Evolutionary conservation across 2,329 filamentous ascomycete species (phyloP), one percentile per base, ranked within the genome.

Genomic region (Ophiostoma himal-ulmi): DNA sequence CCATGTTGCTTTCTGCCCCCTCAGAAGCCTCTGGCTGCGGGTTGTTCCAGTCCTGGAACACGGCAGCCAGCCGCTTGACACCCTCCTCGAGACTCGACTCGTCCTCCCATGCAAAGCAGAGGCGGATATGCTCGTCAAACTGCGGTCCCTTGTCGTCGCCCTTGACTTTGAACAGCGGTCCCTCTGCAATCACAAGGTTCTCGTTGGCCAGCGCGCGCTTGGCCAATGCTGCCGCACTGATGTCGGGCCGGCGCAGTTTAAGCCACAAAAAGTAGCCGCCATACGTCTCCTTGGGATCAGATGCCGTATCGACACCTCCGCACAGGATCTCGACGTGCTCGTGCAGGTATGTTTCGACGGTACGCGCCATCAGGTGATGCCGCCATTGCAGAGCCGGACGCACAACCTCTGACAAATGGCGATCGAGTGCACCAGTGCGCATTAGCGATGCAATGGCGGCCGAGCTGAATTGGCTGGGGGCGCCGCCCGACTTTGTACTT

Each of bases 191-290:
- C 37, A 88, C 83, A 67, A 96, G 79, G 68, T 88, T 87, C 77
- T 91, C 89, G 68, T 88, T 84, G 30, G 82, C 79, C 75, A 84
- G 80, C 8, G 89, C 89, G 41, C 82, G 82, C 74, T 83, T 78
- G 5, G 86, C 85, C 39, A 93, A 81, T 5, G 84, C 82, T 36
- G 81, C 79, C 54, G 85, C 87, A 6, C 83, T 81, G 68, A 90
- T 80, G 71, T 73, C 77, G 0, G 77, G 8, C 71, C 75, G 73
- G 0, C 88, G 88, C 4, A 96, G 79, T 1, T 83, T 83, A 37
- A 96, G 79, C 93, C 93, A 97, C 69, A 96, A 81, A 77, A 96
- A 97, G 77, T 94, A 97, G 0, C 93, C 93, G 0, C 93, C 93
- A 22, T 89, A 90, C 90, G 39, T 76, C 52, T 57, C 52, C 11